Percentiles rank a stretch among this genome's conserved stretches.
These are phyloP conservation scores for Suillus luteus DNA, from an alignment of 768 basidiomycete species.

Conservation along the genomic window DNA sequence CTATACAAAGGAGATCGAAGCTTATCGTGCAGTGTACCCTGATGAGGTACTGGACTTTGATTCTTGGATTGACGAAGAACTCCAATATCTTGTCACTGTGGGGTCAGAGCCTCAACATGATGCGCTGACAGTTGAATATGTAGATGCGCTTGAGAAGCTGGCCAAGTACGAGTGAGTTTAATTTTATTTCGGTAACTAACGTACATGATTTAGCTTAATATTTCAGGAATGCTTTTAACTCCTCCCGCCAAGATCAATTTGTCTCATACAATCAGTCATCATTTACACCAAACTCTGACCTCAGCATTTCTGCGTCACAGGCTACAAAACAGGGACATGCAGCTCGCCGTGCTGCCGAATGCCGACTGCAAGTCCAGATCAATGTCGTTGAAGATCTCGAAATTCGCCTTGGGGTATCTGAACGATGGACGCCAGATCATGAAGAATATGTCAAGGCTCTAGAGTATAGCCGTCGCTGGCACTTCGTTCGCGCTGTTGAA, in stretches of 20 bases:
- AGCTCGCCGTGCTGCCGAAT: conserved; percentile 21
- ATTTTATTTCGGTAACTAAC: not conserved
- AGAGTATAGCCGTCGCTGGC: conserved; percentile 1
- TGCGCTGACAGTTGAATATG: not conserved
- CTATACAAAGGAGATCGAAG: not conserved
- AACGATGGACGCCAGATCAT: conserved; percentile 28
- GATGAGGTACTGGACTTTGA: too few relatives aligned
- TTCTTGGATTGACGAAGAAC: too few relatives aligned
- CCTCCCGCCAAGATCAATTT: conserved; percentile 13
- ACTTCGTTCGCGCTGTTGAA: not conserved
- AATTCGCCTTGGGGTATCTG: conserved; percentile 27
- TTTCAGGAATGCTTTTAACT: not conserved
- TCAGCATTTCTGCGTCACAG: conserved; percentile 19
- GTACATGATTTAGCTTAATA: not conserved
- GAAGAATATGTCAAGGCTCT: conserved; percentile 26
- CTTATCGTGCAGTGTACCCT: too few relatives aligned
- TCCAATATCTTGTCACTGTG: too few relatives aligned
- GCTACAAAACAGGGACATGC: conserved; percentile 25
- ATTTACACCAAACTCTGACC: conserved; percentile 15
- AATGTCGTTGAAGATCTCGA: conserved; percentile 11
- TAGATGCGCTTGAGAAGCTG: not conserved
- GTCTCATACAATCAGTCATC: conserved; percentile 17
- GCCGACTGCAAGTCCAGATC: conserved; percentile 15
- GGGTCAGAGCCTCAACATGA: too few relatives aligned
- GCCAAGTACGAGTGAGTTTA: not conserved